Evolutionary conservation across 2,329 filamentous ascomycete species (phyloP).

Genomic region (Colletotrichum sp.): DNA sequence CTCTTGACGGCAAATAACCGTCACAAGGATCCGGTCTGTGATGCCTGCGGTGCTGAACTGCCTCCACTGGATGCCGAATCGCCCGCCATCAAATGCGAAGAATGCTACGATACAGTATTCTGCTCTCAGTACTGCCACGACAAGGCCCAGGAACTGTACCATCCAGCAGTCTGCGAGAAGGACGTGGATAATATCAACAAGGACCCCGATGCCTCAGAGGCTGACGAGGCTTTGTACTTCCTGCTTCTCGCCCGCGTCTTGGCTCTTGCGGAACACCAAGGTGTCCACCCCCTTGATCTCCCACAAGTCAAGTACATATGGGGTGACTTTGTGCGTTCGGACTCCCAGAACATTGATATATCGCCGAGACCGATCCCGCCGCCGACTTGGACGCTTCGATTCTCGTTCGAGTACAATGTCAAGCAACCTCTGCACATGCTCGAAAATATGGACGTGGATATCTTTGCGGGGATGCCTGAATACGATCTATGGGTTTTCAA

Average conservation of each 20-base stretch:
- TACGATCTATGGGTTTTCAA: constrained; percentile 88
- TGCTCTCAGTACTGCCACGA: constrained; percentile 66
- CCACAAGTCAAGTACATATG: constrained; percentile 71
- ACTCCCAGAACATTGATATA: constrained; percentile 58
- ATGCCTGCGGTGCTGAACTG: constrained; percentile 81
- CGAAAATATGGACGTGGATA: constrained; percentile 84
- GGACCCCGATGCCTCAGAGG: constrained; percentile 64
- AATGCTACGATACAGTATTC: constrained; percentile 71
- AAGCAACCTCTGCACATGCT: constrained; percentile 77
- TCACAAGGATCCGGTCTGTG: constrained; percentile 84
- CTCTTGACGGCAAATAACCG: constrained; percentile 89
- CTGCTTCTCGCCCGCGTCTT: constrained; percentile 66
- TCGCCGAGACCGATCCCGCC: constrained; percentile 61
- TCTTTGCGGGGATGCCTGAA: constrained; percentile 62
- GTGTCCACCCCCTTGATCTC: constrained; percentile 67
- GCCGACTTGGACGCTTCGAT: constrained; percentile 73
- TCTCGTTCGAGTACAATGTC: constrained; percentile 79
- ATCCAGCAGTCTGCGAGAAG: constrained; percentile 69
- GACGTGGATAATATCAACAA: constrained; percentile 71
- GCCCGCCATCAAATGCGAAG: constrained; percentile 59
- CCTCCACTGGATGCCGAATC: constrained; percentile 60
- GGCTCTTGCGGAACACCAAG: constrained; percentile 67
- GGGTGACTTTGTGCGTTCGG: constrained; percentile 66
- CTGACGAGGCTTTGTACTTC: constrained; percentile 66
- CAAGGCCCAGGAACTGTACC: constrained; percentile 63